Conservation (phyloP, 2,329 filamentous ascomycete genomes). For the Didymella arachidicola region DNA sequence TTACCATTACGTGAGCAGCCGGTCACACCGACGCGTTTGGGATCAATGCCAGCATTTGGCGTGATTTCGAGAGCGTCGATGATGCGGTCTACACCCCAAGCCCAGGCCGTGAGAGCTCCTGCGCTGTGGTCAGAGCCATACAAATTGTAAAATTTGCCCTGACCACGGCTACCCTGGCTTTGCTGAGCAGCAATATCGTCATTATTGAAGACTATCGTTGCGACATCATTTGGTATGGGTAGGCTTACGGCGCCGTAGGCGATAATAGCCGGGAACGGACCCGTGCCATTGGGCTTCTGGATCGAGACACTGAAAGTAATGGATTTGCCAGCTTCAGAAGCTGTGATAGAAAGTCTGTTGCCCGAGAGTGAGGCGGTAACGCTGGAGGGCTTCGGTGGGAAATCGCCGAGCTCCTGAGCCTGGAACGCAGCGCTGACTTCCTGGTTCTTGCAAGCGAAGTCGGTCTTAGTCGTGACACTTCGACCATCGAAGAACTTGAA, state of each 20-base stretch:
- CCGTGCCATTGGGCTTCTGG: constrained; percentile 53
- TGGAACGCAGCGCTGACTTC: constrained; percentile 49
- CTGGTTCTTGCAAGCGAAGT: constrained; percentile 49
- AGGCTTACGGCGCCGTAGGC: constrained; percentile 63
- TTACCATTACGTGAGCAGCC: constrained; percentile 72
- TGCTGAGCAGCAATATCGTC: constrained; percentile 64
- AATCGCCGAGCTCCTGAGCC: constrained; percentile 49
- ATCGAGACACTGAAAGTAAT: constrained; percentile 50
- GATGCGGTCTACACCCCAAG: constrained; percentile 68
- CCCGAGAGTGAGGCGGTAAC: constrained; percentile 45
- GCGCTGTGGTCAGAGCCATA: constrained; percentile 55
- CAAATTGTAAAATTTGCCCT: neutral
- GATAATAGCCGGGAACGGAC: constrained; percentile 66
- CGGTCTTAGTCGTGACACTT: constrained; percentile 44
- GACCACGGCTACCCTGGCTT: constrained; percentile 40
- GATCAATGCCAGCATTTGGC: constrained; percentile 55
- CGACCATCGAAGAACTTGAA: constrained; percentile 51
- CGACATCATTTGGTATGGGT: constrained; percentile 62
- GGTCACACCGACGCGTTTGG: constrained; percentile 60
- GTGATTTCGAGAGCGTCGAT: constrained; percentile 65
- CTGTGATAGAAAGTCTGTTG: constrained; percentile 47
- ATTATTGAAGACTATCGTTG: constrained; percentile 67
- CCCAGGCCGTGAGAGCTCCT: constrained; percentile 68
- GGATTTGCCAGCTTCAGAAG: constrained; percentile 45
- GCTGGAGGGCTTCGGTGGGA: constrained; percentile 47